Evolutionary conservation across 2,329 filamentous ascomycete genomes (phyloP).

Genomic region (Rutstroemia sp.): DNA sequence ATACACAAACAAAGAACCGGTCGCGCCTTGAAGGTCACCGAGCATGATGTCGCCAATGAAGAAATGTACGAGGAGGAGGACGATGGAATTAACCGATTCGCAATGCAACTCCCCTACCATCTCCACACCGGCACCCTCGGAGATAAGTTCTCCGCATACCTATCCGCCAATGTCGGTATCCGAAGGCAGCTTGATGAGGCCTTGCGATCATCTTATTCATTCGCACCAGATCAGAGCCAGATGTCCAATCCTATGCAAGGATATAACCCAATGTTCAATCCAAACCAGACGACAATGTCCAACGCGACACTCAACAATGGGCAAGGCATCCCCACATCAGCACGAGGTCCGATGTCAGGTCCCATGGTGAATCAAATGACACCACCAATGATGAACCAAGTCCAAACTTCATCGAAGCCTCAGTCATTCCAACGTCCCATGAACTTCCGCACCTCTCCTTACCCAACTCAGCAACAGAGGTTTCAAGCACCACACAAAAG

Average conservation of each 20-base stretch:
- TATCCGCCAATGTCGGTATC: background rate
- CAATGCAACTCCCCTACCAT: background rate
- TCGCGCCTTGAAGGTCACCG: conserved; percentile 71
- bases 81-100: background rate
- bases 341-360: background rate
- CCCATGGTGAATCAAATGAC: background rate
- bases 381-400: background rate
- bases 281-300: too few species aligned
- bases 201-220: background rate
- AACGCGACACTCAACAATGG: too few species aligned
- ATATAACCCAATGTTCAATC: background rate
- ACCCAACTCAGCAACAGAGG: too few species aligned
- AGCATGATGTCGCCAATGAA: conserved; percentile 81
- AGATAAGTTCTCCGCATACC: background rate
- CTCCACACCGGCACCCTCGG: background rate
- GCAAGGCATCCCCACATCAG: too few species aligned
- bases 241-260: background rate
- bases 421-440: background rate
- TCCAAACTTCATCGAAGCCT: background rate
- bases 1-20: conserved; percentile 86
- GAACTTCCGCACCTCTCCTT: too few species aligned
- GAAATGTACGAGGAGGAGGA: conserved; percentile 86
- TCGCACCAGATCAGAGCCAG: background rate
- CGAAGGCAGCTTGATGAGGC: background rate
- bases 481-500: too few species aligned